phyloP scores from a whole-genome alignment of 169 alveolate genomes.

The Plasmodium gonderi region DNA sequence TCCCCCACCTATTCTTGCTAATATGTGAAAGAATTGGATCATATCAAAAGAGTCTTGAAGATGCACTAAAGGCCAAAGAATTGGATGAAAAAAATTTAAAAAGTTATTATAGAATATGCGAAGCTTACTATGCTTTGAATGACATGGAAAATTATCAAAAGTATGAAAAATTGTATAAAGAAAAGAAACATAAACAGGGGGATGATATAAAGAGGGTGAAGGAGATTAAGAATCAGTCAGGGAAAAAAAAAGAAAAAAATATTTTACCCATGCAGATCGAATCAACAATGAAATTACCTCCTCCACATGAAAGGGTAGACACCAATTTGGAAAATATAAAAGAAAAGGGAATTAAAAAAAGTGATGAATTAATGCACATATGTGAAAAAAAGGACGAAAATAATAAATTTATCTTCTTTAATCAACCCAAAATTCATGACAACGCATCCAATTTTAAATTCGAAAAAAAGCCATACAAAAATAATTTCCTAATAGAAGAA shows the following conservation, averaged over 20 bases:
- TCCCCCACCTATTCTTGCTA: background rate
- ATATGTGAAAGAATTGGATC: constrained; percentile 14
- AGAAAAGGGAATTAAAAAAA: background rate
- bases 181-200: background rate
- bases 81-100: constrained; percentile 40
- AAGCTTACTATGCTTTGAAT: constrained; percentile 34
- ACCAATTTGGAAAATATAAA: background rate
- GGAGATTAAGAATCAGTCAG: background rate
- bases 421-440: background rate
- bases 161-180: constrained; percentile 15
- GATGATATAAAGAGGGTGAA: background rate
- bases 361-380: constrained; percentile 22
- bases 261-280: background rate
- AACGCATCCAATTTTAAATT: background rate
- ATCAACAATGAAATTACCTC: background rate
- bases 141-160: constrained; percentile 30
- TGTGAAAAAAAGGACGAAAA: constrained; percentile 17
- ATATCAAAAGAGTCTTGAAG: constrained; percentile 36
- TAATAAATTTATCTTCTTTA: constrained; percentile 16
- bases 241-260: background rate
- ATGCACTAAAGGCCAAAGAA: constrained; percentile 42
- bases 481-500: constrained; percentile 56
- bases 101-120: constrained; percentile 60
- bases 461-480: constrained; percentile 30
- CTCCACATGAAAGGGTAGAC: no score